Evolutionary conservation across 2,329 filamentous ascomycete genomes (phyloP), one percentile per base, ranked within the genome.

Genomic region (Fusarium fujikuroi): DNA sequence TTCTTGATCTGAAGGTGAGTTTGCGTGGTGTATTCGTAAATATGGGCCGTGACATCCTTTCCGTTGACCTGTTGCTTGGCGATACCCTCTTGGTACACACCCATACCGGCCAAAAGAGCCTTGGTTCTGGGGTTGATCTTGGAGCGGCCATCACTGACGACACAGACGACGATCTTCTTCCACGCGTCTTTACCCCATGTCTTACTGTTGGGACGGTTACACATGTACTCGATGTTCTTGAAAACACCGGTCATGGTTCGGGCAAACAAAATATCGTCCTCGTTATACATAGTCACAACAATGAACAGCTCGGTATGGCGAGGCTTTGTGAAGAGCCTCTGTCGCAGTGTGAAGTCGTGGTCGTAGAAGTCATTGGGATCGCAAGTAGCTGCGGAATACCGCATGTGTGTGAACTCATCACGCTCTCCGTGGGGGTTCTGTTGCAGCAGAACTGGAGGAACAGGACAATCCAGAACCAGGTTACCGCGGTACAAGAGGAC

Each of bases 171-270:
- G 77, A 99, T 98, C 87, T 99, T 99, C 86, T 99, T 98, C 96
- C 96, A 99, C 9, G 95, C 95, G 78, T 97, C 94, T 82, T 97
- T 96, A 75, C 96, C 96, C 96, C 96, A 99, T 2, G 95, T 98
- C 84, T 97, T 97, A 84, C 95, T 97, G 81, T 93, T 94, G 50
- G 92, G 94, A 56, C 95, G 90, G 69, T 93, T 94, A 83, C 96
- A 98, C 93, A 99, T 98, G 86, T 95, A 95, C 82, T 98, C 95
- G 76, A 99, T 94, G 82, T 99, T 99, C 85, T 99, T 98, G 87
- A 98, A 95, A 9, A 99, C 95, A 82, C 96, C 96, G 56, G 92
- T 93, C 94, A 99, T 94, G 9, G 96, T 98, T 46, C 96, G 91
- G 30, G 96, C 95, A 80, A 99, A 98, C 67, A 98, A 87, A 74